Evolutionary conservation across 2,329 filamentous ascomycete species (phyloP).

Genomic region (Chrysosporium queenslandicum): DNA sequence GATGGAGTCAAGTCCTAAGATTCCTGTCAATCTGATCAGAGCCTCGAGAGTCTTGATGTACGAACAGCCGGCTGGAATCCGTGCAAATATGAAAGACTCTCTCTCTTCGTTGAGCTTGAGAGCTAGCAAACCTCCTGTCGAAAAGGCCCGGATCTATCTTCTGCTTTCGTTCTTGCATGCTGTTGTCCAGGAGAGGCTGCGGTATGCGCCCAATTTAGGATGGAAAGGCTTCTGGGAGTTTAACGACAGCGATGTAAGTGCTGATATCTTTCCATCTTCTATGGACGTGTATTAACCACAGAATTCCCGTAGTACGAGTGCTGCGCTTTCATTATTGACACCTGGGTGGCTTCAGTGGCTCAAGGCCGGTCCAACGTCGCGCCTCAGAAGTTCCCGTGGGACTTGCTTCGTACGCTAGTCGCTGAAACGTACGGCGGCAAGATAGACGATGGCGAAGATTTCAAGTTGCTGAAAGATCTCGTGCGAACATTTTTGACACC

Average conservation of each 20-base stretch:
- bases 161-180: constrained; percentile 90
- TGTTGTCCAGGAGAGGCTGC: constrained; percentile 84
- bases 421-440: constrained; percentile 96
- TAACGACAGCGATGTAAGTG: constrained; percentile 93
- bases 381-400: constrained; percentile 89
- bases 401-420: constrained; percentile 82
- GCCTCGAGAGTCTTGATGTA: constrained; percentile 94
- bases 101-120: constrained; percentile 70
- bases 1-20: constrained; percentile 95
- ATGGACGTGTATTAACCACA: background rate
- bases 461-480: constrained; percentile 59
- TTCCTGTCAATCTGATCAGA: constrained; percentile 87
- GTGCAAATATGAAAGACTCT: constrained; percentile 98
- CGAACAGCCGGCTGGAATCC: constrained; percentile 91
- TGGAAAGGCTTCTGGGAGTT: constrained; percentile 99
- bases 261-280: background rate
- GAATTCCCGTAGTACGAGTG: constrained; percentile 67
- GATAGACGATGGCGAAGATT: constrained; percentile 85
- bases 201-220: constrained; percentile 84
- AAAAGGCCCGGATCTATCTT: constrained; percentile 81
- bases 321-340: constrained; percentile 88
- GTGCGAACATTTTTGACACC: constrained; percentile 74
- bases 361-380: constrained; percentile 85
- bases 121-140: constrained; percentile 72
- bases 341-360: constrained; percentile 77